Evolutionary conservation across 768 basidiomycete species (phyloP), one percentile per base, ranked within the genome.

Genomic region (Xerocomus potaroensis): DNA sequence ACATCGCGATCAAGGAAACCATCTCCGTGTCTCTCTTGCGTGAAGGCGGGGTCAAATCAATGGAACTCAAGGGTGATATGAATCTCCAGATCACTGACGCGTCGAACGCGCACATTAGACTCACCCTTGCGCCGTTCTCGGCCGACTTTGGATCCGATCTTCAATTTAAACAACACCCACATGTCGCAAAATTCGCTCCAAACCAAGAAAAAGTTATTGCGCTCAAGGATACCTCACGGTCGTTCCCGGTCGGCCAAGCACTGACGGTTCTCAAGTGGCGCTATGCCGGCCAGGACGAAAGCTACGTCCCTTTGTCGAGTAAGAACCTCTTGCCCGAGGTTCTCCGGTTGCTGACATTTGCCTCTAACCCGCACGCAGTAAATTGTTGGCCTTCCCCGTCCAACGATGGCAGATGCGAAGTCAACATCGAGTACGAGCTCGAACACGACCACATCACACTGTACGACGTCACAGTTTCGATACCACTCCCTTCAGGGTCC

Each of bases 91-190:
- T 98, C 50, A 70, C 87, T 12, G 91, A 94, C 49, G 68, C 88
- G 0, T 72, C 79, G n/a, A 68, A 79, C 18, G 77, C 87, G 4
- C 83, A 86, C 50, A 68, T 96, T 61, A 79, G 79, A 40, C 72
- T 97, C 45, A 69, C 73, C 14, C 78, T 97, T 19, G 68, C 76
- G 1, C 68, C 80, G 0, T 68, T 80, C 15, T 67, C 78, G 12
- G 70, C 73, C 10, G 78, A 81, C 51, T 78, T 84, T 47, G 82
- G 76, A 45, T 78, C 77, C 41, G 83, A 78, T 31, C 69, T 97
- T 34, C 92, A 95, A 65, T 96, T 95, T 78, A 97, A 97, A 69
- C 92, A 96, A 56, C 96, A 97, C 59, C 95, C 95, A 7, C 86
- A 96, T 49, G 88, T 97, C 12, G 87, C 83, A 49, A 95, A 92